Evolutionary conservation across 257 asterid genomes (phyloP).

Genomic region (Solanum megistacrolobum): DNA sequence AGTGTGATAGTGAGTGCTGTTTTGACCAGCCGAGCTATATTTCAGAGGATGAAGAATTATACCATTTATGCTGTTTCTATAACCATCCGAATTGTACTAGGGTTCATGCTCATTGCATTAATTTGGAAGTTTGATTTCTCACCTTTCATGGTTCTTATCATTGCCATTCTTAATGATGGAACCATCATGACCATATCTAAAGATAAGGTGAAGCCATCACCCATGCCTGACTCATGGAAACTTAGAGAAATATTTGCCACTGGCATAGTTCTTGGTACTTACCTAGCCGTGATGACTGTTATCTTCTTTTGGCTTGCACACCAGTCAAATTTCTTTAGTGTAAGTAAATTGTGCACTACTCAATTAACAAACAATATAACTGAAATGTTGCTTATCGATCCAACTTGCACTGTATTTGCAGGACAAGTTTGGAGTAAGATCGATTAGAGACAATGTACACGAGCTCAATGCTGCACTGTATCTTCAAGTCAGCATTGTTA

Average conservation of each 20-base stretch:
- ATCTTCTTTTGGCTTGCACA: conserved; percentile 41
- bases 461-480: conserved; percentile 42
- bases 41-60: conserved; percentile 48
- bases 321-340: conserved; percentile 34
- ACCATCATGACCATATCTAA: conserved; percentile 60
- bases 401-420: conserved; percentile 3
- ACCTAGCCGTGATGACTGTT: conserved; percentile 52
- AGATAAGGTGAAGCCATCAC: conserved; percentile 49
- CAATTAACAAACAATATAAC: neutral
- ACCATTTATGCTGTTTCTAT: conserved; percentile 49
- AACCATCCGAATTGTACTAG: conserved; percentile 39
- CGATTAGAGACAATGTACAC: conserved; percentile 11
- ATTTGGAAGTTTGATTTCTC: conserved; percentile 57
- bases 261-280: conserved; percentile 46
- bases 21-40: conserved; percentile 36
- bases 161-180: conserved; percentile 54
- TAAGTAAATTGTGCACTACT: conserved; percentile 8
- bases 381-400: neutral
- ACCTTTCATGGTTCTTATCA: conserved; percentile 49
- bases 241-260: conserved; percentile 46
- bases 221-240: conserved; percentile 58
- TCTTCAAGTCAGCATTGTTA: conserved; percentile 51
- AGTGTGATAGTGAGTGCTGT: conserved; percentile 43
- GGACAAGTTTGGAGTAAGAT: conserved; percentile 30
- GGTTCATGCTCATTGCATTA: conserved; percentile 46